Percentiles rank a stretch among this genome's conserved stretches.
Evolutionary conservation across 148 eudicot species (phyloP).

Genomic region (Gaultheria prostrata): DNA sequence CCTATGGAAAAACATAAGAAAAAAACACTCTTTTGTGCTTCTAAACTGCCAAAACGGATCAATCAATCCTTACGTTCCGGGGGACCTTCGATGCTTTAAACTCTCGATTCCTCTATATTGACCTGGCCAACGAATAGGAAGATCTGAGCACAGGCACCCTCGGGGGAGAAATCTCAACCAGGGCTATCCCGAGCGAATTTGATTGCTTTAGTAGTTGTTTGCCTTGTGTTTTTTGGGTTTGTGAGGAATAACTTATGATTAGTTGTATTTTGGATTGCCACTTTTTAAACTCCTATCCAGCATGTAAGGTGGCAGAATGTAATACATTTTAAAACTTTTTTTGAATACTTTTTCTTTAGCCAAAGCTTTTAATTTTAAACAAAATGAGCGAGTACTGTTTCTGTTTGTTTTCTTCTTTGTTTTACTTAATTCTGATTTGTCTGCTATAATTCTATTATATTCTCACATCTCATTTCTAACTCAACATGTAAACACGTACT

Average conservation of each 20-base stretch:
- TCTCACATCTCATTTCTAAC: neutral
- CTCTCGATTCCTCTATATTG: too few species aligned
- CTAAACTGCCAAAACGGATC: neutral
- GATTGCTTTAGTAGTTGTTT: neutral
- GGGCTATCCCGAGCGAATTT: too few species aligned
- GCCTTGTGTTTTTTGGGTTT: neutral
- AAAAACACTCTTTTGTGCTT: neutral
- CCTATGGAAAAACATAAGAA: neutral
- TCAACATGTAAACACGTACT: neutral
- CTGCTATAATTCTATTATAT: neutral
- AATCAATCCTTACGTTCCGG: too few species aligned
- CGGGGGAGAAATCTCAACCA: too few species aligned
- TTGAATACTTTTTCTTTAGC: neutral
- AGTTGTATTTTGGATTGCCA: neutral
- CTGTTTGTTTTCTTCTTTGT: too few species aligned
- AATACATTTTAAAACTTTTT: neutral
- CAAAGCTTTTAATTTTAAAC: neutral
- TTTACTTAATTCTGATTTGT: neutral
- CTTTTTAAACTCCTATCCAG: neutral
- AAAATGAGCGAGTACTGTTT: too few species aligned
- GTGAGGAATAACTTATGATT: neutral
- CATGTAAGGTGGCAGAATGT: neutral
- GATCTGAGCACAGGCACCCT: too few species aligned
- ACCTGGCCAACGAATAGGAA: too few species aligned
- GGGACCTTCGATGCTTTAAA: too few species aligned